Evolutionary conservation across 2,329 filamentous ascomycete genomes (phyloP).

Genomic region (Sclerotinia borealis): DNA sequence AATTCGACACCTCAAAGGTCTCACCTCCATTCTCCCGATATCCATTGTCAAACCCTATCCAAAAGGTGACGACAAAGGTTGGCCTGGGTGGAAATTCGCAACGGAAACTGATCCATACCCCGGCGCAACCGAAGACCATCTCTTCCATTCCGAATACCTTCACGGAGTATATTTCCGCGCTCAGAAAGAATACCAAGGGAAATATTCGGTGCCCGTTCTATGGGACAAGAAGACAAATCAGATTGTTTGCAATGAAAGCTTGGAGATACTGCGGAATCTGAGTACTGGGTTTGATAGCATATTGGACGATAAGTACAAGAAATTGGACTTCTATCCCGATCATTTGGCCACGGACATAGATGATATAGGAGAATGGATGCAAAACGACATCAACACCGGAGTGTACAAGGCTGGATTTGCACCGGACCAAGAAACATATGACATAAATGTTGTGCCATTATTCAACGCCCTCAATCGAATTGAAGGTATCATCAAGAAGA

Average conservation of each 20-base stretch:
- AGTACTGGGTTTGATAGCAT: constrained; percentile 46
- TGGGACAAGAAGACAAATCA: constrained; percentile 52
- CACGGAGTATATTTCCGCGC: constrained; percentile 60
- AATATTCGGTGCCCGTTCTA: constrained; percentile 62
- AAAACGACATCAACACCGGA: constrained; percentile 62
- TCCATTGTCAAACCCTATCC: constrained; percentile 3
- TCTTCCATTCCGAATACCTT: constrained; percentile 48
- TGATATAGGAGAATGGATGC: constrained; percentile 67
- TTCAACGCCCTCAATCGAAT: constrained; percentile 72
- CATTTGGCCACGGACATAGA: constrained; percentile 14
- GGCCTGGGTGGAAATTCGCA: constrained; percentile 14
- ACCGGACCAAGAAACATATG: constrained; percentile 73
- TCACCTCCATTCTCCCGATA: constrained; percentile 58
- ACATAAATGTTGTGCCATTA: constrained; percentile 60
- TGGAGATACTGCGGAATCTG: constrained; percentile 76
- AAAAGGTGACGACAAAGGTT: constrained; percentile 2
- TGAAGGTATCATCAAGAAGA: constrained; percentile 57
- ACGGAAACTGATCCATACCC: constrained; percentile 7
- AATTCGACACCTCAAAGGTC: constrained; percentile 78
- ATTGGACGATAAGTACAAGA: constrained; percentile 10
- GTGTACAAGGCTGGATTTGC: constrained; percentile 76
- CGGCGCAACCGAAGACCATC: constrained; percentile 9
- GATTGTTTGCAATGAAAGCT: constrained; percentile 74
- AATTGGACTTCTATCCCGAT: constrained; percentile 11
- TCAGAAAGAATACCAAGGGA: constrained; percentile 55